These are phyloP conservation scores for Ogataea salicorniae DNA, from an alignment of 805 yeast species.

Conservation along the genomic window DNA sequence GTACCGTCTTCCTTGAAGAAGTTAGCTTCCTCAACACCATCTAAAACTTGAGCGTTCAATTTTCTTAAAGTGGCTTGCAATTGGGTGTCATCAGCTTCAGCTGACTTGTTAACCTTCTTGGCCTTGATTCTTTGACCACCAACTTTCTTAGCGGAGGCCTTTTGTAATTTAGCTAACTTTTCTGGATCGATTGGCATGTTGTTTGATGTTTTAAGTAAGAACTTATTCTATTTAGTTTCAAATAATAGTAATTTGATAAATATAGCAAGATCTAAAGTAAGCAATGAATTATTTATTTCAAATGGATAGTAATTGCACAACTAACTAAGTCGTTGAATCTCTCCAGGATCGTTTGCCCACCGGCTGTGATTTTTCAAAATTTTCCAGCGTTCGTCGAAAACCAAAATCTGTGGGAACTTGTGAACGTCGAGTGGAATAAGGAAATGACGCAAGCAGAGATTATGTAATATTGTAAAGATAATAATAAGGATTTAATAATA, in stretches of 20 bases:
- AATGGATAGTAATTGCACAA: too few relatives aligned
- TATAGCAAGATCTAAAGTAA: too few relatives aligned
- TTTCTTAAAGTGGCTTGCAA: slow-evolving; percentile 84
- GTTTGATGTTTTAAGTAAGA: background rate
- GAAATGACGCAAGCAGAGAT: too few relatives aligned
- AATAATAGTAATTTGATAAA: background rate
- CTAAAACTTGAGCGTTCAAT: slow-evolving; percentile 82
- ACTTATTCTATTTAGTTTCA: background rate
- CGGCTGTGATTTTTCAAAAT: background rate
- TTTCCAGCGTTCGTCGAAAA: background rate
- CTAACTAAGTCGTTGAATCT: too few relatives aligned
- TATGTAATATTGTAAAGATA: too few relatives aligned
- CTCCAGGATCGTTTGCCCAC: background rate
- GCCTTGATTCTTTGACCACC: slow-evolving; percentile 89
- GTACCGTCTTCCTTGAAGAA: slow-evolving; percentile 96
- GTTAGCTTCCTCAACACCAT: slow-evolving; percentile 94
- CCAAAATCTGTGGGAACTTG: too few relatives aligned
- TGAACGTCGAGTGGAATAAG: too few relatives aligned
- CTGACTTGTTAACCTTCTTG: slow-evolving; percentile 61
- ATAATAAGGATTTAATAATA: too few relatives aligned
- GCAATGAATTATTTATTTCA: too few relatives aligned
- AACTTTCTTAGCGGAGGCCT: slow-evolving; percentile 76
- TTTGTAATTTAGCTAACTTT: slow-evolving; percentile 88
- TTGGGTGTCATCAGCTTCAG: slow-evolving; percentile 86
- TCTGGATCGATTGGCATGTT: slow-evolving; percentile 88